Evolutionary conservation across 371 early-diverging fungal species (phyloP).

Genomic region (Rhizopus sp.): DNA sequence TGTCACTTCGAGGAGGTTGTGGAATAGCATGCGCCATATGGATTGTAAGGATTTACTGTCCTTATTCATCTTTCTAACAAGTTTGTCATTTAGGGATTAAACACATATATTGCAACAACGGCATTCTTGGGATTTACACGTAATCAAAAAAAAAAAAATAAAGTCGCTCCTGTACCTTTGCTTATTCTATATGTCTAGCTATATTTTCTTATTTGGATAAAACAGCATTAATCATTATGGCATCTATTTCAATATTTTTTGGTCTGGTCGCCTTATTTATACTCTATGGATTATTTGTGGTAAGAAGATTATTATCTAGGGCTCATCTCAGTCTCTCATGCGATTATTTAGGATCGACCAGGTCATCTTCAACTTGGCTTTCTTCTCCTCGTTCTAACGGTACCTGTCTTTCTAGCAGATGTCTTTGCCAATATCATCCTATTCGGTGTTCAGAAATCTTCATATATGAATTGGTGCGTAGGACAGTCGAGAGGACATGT

Average conservation of each 20-base stretch:
- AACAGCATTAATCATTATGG: slow-evolving; percentile 19
- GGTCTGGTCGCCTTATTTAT: slow-evolving; percentile 15
- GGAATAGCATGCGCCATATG: slow-evolving; percentile 26
- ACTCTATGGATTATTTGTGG: slow-evolving; percentile 23
- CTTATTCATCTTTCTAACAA: background rate
- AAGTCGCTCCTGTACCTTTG: background rate
- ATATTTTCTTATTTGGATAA: slow-evolving; percentile 25
- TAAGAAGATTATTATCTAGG: background rate
- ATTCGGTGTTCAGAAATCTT: slow-evolving; percentile 32
- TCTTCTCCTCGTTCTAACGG: slow-evolving; percentile 6
- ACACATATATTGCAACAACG: slow-evolving; percentile 22
- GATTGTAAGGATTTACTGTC: slow-evolving; percentile 20
- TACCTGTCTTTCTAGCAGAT: slow-evolving; percentile 12
- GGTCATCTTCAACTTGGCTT: slow-evolving; percentile 1
- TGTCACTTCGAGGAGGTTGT: slow-evolving; percentile 37
- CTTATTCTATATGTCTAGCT: slow-evolving; percentile 9
- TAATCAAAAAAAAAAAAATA: background rate
- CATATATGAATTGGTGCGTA: slow-evolving; percentile 34
- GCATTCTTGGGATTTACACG: slow-evolving; percentile 22
- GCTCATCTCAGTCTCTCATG: background rate
- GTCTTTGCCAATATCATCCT: slow-evolving; percentile 15
- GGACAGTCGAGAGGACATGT: slow-evolving; percentile 8
- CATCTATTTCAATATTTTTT: slow-evolving; percentile 24
- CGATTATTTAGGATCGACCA: slow-evolving; percentile 10
- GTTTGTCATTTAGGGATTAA: slow-evolving; percentile 12